Conservation (phyloP, 306 rosid species). For the Hylodesmum podocarpum region DNA sequence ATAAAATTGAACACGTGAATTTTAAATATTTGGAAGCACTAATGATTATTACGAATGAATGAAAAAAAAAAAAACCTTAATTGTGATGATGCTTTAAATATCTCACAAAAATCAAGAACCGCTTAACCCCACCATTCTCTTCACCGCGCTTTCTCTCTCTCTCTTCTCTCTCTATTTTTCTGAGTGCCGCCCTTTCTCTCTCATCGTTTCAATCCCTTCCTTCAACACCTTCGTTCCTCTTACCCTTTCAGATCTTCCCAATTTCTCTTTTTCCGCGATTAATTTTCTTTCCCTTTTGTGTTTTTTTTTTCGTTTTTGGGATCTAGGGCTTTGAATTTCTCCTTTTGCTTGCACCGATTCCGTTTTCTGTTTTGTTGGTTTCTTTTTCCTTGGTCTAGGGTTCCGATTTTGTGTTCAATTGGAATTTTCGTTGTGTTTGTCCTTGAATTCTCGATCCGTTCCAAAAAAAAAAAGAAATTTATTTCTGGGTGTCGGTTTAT, state of each 20-base stretch:
- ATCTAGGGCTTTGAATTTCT: background rate
- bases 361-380: background rate
- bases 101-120: background rate
- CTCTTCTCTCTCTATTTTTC: no score
- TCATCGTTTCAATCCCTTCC: background rate
- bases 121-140: background rate
- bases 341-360: background rate
- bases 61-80: background rate
- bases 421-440: background rate
- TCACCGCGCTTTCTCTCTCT: background rate
- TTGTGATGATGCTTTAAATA: background rate
- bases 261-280: background rate
- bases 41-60: background rate
- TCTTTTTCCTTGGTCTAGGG: constrained; percentile 1
- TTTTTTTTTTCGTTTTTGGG: background rate
- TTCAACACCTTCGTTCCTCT: no score
- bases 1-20: background rate
- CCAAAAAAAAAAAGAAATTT: background rate
- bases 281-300: background rate
- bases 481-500: background rate
- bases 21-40: no score
- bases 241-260: constrained; percentile 1
- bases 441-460: background rate
- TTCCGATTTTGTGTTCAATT: background rate
- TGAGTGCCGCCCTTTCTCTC: background rate